Base-by-base conservation (phyloP, 345 rosid species). In the Rhodamnia rubescens region DNA sequence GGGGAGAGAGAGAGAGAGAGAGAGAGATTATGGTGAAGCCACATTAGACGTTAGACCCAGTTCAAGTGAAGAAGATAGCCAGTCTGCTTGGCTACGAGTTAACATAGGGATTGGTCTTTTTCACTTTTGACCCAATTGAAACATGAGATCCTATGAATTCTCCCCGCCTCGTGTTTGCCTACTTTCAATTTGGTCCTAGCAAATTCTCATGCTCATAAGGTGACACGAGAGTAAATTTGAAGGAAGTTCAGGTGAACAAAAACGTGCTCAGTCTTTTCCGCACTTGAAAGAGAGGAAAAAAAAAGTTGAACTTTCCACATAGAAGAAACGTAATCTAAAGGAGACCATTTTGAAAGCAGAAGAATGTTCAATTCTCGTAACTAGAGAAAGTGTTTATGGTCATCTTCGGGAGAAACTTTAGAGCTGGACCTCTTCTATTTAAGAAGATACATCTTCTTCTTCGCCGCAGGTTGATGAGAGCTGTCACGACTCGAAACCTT, bases 11-110 rank as follows among this genome's bases (percentile, higher is more conserved):
- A 5, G 22, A 87, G 83, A 88, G 75, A 69, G 81, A 83, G 57
- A 64, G 84, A 82, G 84, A 84, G 53, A 82, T 88, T 87, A 75
- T 86, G 88, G 90, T 83, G 88, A 89, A 85, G 89, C 87, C 87
- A 87, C 57, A 84, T 80, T 86, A 87, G 52, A 64, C 61, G 84
- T 81, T 44, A 20, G 53, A 59, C 84, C 81, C 52, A 82, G 85
- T 74, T 50, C 54, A 56, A 86, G 88, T 83, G 88, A 55, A 82
- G 84, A 47, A 22, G 74, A 64, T 11, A 58, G 24, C 69, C 78
- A 53, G 58, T 81, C 85, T 87, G 57, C 87, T 88, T 89, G 95
- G 94, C 85, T 22, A 75, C 85, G 95, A 90, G 92, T 85, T 74
- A 91, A 88, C 83, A 40, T 89, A 74, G 86, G 95, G 90, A 84